Conservation (phyloP, 148 eudicot species). For the Rhododendron henanense region DNA sequence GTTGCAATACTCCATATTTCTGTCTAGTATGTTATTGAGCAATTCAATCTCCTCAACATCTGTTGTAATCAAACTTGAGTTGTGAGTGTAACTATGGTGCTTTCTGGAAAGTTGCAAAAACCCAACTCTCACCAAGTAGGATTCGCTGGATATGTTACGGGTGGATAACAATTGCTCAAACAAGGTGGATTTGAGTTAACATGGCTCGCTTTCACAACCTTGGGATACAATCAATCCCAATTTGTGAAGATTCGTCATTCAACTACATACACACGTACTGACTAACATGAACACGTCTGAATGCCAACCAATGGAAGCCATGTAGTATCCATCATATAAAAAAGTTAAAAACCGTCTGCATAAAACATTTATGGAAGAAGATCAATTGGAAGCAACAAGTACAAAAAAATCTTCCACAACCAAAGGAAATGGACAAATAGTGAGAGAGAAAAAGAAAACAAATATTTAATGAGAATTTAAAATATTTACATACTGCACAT, state of each 20-base stretch:
- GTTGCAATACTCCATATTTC: not conserved
- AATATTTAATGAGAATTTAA: not conserved
- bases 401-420: not conserved
- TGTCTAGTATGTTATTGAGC: not conserved
- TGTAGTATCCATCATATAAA: not conserved
- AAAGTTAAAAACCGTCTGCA: not conserved
- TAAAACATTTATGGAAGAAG: not conserved
- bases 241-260: not conserved
- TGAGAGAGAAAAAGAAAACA: not conserved
- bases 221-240: not conserved
- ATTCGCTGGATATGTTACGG: not conserved
- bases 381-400: slow-evolving; percentile 6
- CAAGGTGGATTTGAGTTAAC: not conserved
- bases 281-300: not conserved
- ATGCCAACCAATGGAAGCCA: not conserved
- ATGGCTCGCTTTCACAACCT: not conserved
- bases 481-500: not conserved
- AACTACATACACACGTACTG: not conserved
- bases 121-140: not conserved
- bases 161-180: not conserved
- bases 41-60: not conserved
- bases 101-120: not conserved
- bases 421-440: not conserved
- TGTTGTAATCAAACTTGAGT: not conserved
- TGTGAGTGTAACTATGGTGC: too few species aligned